Conservation (phyloP, 2,329 filamentous ascomycete species). For the Cordyceps militaris region DNA sequence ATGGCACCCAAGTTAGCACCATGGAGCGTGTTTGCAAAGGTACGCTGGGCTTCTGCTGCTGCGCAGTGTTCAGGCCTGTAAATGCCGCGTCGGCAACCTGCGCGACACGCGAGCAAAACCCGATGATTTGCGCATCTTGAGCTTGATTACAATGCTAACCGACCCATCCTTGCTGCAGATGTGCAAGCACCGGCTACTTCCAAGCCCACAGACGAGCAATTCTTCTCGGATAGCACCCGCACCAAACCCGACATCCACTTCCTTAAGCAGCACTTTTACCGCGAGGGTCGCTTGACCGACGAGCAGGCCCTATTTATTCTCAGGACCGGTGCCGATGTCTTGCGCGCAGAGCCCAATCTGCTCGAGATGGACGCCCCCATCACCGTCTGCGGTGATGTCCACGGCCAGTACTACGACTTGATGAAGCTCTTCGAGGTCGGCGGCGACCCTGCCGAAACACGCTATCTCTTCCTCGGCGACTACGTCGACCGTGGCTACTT, state of each 20-base stretch:
- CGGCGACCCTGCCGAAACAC: slow-evolving; percentile 89
- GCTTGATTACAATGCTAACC: background rate
- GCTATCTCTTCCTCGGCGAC: slow-evolving; percentile 95
- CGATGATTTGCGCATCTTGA: background rate
- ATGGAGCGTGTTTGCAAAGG: slow-evolving; percentile 97
- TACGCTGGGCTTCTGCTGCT: slow-evolving; percentile 35
- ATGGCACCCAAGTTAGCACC: slow-evolving; percentile 91
- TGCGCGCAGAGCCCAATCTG: slow-evolving; percentile 87
- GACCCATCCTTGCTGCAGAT: slow-evolving; percentile 48
- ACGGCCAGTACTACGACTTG: slow-evolving; percentile 97
- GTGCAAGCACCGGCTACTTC: slow-evolving; percentile 95
- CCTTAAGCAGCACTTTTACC: slow-evolving; percentile 96
- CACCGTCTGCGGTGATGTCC: slow-evolving; percentile 95
- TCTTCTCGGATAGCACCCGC: slow-evolving; percentile 80
- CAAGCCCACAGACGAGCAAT: slow-evolving; percentile 88
- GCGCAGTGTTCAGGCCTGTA: background rate
- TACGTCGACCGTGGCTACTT: slow-evolving; percentile 99
- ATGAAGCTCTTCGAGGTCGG: slow-evolving; percentile 99
- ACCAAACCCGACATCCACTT: slow-evolving; percentile 89
- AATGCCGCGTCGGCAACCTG: background rate
- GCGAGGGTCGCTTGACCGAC: slow-evolving; percentile 92
- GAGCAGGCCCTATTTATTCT: slow-evolving; percentile 97
- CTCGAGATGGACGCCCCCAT: slow-evolving; percentile 99
- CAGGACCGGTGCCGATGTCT: slow-evolving; percentile 74
- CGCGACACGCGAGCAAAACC: background rate